These are phyloP conservation scores for Elsinoe perseae DNA, from an alignment of 2,329 filamentous ascomycete genomes.

Conservation along the genomic window DNA sequence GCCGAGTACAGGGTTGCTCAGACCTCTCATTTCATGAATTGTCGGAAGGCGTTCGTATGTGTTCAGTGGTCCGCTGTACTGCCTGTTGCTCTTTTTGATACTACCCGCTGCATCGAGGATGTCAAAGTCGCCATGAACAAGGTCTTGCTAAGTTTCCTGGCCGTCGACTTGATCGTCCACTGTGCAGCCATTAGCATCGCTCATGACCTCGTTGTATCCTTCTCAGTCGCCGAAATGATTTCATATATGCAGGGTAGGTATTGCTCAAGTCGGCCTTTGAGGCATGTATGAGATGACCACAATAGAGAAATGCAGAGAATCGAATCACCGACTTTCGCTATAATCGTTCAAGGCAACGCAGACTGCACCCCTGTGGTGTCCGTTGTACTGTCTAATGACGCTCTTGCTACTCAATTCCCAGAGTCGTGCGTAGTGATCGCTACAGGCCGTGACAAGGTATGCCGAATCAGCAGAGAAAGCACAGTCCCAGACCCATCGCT, in stretches of 20 bases:
- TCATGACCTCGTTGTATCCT: too few relatives aligned
- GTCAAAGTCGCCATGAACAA: neutral
- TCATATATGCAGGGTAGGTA: neutral
- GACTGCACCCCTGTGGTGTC: constrained; percentile 83
- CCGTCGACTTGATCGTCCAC: neutral
- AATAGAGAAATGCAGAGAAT: neutral
- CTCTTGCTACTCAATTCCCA: constrained; percentile 84
- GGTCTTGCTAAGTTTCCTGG: neutral
- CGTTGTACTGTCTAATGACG: constrained; percentile 92
- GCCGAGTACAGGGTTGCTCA: neutral
- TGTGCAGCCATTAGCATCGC: neutral
- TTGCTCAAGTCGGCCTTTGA: neutral
- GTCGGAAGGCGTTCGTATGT: neutral
- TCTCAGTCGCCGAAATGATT: neutral
- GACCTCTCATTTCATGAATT: neutral
- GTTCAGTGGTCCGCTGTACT: neutral
- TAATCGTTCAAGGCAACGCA: constrained; percentile 85
- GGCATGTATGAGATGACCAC: neutral
- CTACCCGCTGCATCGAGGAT: neutral
- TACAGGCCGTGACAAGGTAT: constrained; percentile 87
- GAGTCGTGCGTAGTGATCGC: constrained; percentile 82
- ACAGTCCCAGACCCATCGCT: constrained; percentile 97
- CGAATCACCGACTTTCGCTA: constrained; percentile 26
- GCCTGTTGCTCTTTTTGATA: neutral
- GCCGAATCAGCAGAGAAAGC: constrained; percentile 90